phyloP scores from a whole-genome alignment of 441 rosid genomes.

The Viola pubescens region DNA sequence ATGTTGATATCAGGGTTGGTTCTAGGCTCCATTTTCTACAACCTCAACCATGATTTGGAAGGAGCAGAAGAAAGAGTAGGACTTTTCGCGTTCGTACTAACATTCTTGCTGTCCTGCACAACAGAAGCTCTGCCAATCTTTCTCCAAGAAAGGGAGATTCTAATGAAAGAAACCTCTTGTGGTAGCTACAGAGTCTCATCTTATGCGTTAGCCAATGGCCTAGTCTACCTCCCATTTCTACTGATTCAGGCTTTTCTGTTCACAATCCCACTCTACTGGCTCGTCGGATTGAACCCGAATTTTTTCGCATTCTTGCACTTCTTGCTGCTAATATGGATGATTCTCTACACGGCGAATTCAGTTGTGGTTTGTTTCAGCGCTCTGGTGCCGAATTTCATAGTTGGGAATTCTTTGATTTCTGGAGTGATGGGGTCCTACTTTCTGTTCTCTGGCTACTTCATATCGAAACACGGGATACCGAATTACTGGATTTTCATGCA shows the following conservation, averaged over 20 bases:
- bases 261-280: conserved; percentile 73
- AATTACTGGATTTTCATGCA: conserved; percentile 88
- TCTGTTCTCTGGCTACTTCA: conserved; percentile 88
- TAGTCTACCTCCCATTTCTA: conserved; percentile 83
- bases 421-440: conserved; percentile 96
- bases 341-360: conserved; percentile 90
- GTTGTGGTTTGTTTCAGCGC: conserved; percentile 94
- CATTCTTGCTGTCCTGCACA: conserved; percentile 74
- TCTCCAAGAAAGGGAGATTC: conserved; percentile 85
- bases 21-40: conserved; percentile 70
- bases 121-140: conserved; percentile 89
- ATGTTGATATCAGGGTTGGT: conserved; percentile 77
- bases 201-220: conserved; percentile 71
- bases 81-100: conserved; percentile 74
- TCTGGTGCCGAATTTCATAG: conserved; percentile 84
- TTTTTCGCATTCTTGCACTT: conserved; percentile 68
- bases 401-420: conserved; percentile 78
- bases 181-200: conserved; percentile 93
- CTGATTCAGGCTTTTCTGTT: conserved; percentile 67
- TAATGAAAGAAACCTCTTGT: conserved; percentile 73
- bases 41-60: conserved; percentile 41
- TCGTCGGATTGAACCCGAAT: conserved; percentile 61
- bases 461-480: conserved; percentile 69
- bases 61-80: conserved; percentile 90
- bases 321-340: conserved; percentile 70